Percentiles rank a stretch among this genome's conserved stretches.
Evolutionary conservation across 257 asterid species (phyloP).

Genomic region (Henckelia pumila): DNA sequence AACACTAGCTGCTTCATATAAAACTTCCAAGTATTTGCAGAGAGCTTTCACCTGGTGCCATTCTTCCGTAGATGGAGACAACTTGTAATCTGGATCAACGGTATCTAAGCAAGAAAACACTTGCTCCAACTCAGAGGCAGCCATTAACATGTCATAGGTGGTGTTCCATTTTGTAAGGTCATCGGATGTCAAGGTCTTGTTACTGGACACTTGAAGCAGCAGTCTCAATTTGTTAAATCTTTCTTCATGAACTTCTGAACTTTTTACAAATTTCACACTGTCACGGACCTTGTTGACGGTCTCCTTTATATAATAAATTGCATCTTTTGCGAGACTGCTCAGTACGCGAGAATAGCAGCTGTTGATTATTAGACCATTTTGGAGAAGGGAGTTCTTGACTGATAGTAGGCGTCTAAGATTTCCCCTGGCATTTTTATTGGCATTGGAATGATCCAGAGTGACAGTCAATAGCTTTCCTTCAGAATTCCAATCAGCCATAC

Average conservation of each 20-base stretch:
- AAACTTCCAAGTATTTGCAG: conserved; percentile 53
- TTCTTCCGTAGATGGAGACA: conserved; percentile 54
- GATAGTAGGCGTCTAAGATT: conserved; percentile 55
- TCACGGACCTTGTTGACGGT: conserved; percentile 58
- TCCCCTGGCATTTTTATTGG: conserved; percentile 37
- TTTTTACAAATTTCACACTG: conserved; percentile 67
- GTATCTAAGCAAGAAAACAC: conserved; percentile 70
- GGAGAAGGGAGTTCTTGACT: conserved; percentile 41
- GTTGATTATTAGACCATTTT: conserved; percentile 56
- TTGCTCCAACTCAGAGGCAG: conserved; percentile 76
- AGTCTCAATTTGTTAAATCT: conserved; percentile 52
- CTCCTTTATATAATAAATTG: conserved; percentile 39
- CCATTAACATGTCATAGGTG: conserved; percentile 76
- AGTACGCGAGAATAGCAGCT: conserved; percentile 64
- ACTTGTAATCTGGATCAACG: conserved; percentile 53
- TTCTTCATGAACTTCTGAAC: conserved; percentile 46
- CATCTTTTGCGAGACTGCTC: conserved; percentile 61
- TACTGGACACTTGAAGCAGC: conserved; percentile 82
- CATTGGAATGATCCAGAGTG: conserved; percentile 42
- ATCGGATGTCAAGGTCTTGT: conserved; percentile 53
- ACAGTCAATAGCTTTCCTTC: conserved; percentile 53
- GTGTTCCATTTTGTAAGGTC: conserved; percentile 72
- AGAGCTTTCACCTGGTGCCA: conserved; percentile 66
- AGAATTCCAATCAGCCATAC: conserved; percentile 67
- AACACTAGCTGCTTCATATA: conserved; percentile 67